Conservation (phyloP, 2,329 filamentous ascomycete genomes). For the Neodidymelliopsis sp. region DNA sequence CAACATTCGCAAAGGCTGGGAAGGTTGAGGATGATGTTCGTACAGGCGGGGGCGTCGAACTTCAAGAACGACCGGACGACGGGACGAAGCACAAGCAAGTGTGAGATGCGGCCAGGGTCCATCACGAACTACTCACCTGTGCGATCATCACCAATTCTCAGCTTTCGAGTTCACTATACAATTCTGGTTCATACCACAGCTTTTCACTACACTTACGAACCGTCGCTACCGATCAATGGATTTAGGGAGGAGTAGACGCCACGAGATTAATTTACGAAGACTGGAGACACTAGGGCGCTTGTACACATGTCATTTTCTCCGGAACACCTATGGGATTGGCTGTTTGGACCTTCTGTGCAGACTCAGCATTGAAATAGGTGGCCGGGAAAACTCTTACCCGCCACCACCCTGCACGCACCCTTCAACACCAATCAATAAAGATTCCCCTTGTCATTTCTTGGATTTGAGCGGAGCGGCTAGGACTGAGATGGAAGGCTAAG, state of each 20-base stretch:
- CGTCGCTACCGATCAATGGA: too few species aligned
- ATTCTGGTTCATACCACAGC: neutral
- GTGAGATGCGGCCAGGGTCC: too few species aligned
- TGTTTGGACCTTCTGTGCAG: neutral
- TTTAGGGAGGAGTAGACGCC: too few species aligned
- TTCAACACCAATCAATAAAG: neutral
- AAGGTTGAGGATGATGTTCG: constrained; percentile 16
- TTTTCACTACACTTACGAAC: too few species aligned
- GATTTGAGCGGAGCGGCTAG: neutral
- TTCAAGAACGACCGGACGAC: constrained; percentile 2
- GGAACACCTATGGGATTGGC: too few species aligned
- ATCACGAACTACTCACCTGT: too few species aligned
- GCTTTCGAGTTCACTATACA: neutral
- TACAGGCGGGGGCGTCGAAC: neutral
- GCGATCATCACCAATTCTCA: too few species aligned
- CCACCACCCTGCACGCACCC: neutral
- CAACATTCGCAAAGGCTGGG: constrained; percentile 26
- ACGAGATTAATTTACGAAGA: too few species aligned
- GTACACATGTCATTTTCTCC: too few species aligned
- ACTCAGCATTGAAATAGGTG: neutral
- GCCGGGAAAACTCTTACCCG: neutral
- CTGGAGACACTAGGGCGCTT: too few species aligned
- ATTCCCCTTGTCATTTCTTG: neutral
- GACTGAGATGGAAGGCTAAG: neutral
- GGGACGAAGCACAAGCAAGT: constrained; percentile 15